A percentile compares a stretch with the other conserved stretches of the same genome.
These are phyloP conservation scores for Streptanthus diversifolius DNA, from an alignment of 345 rosid species.

Conservation along the genomic window DNA sequence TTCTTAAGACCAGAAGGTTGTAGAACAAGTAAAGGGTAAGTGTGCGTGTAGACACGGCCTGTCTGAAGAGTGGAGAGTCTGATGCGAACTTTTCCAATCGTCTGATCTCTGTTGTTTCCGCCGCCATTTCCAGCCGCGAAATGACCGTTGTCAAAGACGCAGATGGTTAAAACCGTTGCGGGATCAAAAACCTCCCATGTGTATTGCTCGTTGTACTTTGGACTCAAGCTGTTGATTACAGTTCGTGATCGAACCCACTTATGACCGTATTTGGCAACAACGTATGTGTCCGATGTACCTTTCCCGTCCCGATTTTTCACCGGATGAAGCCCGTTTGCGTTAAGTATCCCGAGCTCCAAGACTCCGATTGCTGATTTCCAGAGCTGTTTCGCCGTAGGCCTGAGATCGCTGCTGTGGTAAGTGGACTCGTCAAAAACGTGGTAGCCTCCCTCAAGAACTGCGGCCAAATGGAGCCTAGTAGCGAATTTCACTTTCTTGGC, in stretches of 20 bases:
- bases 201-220: slow-evolving; percentile 39
- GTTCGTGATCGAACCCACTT: slow-evolving; percentile 39
- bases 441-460: slow-evolving; percentile 54
- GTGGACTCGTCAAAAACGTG: slow-evolving; percentile 58
- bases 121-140: slow-evolving; percentile 16
- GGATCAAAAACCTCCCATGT: slow-evolving; percentile 39
- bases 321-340: slow-evolving; percentile 41
- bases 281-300: slow-evolving; percentile 33
- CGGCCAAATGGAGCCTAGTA: slow-evolving; percentile 36
- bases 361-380: slow-evolving; percentile 43
- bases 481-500: slow-evolving; percentile 41
- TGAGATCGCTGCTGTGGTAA: slow-evolving; percentile 46
- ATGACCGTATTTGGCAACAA: slow-evolving; percentile 37
- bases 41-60: slow-evolving; percentile 43
- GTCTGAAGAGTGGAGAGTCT: slow-evolving; percentile 54
- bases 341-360: slow-evolving; percentile 51
- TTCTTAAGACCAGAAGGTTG: slow-evolving; percentile 48
- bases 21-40: slow-evolving; percentile 50
- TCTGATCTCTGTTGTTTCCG: slow-evolving; percentile 33
- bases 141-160: slow-evolving; percentile 37
- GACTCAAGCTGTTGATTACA: slow-evolving; percentile 19
- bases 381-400: slow-evolving; percentile 39
- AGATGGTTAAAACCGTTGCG: slow-evolving; percentile 32
- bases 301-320: slow-evolving; percentile 39
- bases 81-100: slow-evolving; percentile 58